These are phyloP conservation scores for Citrus cavaleriei DNA, from an alignment of 345 rosid species.

Conservation along the genomic window DNA sequence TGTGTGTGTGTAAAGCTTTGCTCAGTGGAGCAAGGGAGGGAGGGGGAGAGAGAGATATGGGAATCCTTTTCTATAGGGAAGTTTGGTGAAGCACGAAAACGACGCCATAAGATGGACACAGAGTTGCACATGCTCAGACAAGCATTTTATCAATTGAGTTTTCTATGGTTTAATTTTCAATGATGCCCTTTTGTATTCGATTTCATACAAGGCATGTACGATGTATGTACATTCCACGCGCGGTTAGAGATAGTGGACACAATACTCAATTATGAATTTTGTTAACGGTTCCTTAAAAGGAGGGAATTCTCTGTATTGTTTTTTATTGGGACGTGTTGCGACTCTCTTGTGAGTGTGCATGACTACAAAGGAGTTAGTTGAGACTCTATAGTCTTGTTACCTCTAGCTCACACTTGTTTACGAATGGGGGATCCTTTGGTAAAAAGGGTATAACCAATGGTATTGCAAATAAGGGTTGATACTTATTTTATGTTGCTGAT, in stretches of 20 bases:
- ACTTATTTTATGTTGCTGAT: too few relatives aligned
- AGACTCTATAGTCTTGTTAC: neutral
- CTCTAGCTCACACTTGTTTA: neutral
- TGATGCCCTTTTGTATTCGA: neutral
- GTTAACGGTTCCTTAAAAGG: neutral
- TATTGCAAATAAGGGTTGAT: neutral
- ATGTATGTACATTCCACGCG: neutral
- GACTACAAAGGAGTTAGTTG: neutral
- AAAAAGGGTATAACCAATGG: neutral
- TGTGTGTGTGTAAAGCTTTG: neutral
- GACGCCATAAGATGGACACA: neutral
- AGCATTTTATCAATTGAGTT: neutral
- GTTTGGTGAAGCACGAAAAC: neutral
- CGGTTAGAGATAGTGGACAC: neutral
- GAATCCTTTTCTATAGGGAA: neutral
- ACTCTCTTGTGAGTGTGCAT: too few relatives aligned
- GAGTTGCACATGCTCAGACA: neutral
- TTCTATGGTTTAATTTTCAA: neutral
- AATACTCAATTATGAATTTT: neutral
- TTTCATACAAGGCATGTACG: too few relatives aligned
- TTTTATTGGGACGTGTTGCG: neutral
- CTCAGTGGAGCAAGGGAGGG: neutral
- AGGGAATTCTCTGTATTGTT: neutral
- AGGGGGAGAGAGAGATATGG: neutral
- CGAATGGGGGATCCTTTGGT: neutral